phyloP scores from a whole-genome alignment of 768 basidiomycete genomes.

The Xanthoconium purpureum region DNA sequence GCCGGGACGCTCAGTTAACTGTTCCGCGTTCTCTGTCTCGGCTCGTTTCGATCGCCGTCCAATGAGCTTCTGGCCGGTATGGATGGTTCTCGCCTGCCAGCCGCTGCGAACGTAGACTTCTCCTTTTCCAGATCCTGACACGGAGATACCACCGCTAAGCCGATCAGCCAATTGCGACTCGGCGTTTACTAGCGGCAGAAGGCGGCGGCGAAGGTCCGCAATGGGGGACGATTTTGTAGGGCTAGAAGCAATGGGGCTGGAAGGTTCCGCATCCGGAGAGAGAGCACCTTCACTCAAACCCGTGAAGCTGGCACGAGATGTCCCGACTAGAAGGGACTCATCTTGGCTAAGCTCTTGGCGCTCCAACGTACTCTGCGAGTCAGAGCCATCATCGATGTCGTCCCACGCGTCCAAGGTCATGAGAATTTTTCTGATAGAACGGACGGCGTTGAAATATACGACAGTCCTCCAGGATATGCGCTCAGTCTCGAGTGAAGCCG shows the following conservation, averaged over 20 bases:
- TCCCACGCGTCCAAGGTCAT: slow-evolving; percentile 60
- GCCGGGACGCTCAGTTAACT: slow-evolving; percentile 23
- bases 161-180: slow-evolving; percentile 67
- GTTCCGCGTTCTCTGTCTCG: slow-evolving; percentile 28
- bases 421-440: slow-evolving; percentile 67
- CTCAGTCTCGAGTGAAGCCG: slow-evolving; percentile 64
- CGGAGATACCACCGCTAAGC: slow-evolving; percentile 68
- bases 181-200: slow-evolving; percentile 57
- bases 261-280: slow-evolving; percentile 9
- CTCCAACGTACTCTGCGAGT: slow-evolving; percentile 33
- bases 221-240: slow-evolving; percentile 35
- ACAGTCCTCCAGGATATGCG: slow-evolving; percentile 70
- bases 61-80: slow-evolving; percentile 41
- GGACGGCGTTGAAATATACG: slow-evolving; percentile 74
- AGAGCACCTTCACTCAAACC: slow-evolving; percentile 5
- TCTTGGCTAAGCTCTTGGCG: slow-evolving; percentile 32
- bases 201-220: slow-evolving; percentile 53
- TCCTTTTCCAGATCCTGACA: slow-evolving; percentile 74
- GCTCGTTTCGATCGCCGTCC: slow-evolving; percentile 28
- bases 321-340: slow-evolving; percentile 15
- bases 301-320: slow-evolving; percentile 10
- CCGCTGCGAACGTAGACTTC: slow-evolving; percentile 75
- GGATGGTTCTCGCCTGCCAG: slow-evolving; percentile 72
- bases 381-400: slow-evolving; percentile 54
- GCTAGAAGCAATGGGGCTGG: slow-evolving; percentile 14